These are phyloP conservation scores for Pyrenula aspistea DNA, from an alignment of 495 filamentous ascomycete species.

Conservation along the genomic window DNA sequence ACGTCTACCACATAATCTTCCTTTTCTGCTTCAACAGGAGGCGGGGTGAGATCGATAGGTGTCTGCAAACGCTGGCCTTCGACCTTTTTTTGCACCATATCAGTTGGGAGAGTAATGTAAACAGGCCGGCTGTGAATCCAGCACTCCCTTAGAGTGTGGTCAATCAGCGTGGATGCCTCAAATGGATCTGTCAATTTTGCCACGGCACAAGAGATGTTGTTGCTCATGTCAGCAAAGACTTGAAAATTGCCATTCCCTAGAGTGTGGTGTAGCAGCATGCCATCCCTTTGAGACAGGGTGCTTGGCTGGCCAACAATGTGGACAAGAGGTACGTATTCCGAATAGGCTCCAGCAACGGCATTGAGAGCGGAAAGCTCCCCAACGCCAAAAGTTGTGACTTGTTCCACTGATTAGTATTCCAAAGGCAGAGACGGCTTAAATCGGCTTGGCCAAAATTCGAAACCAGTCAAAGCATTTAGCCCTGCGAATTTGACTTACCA, in stretches of 20 bases:
- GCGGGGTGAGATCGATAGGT: slow-evolving; percentile 52
- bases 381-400: slow-evolving; percentile 58
- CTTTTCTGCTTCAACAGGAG: slow-evolving; percentile 54
- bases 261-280: slow-evolving; percentile 78
- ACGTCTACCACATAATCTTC: slow-evolving; percentile 80
- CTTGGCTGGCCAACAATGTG: slow-evolving; percentile 55
- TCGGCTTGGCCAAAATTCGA: too few species aligned
- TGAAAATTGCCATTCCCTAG: slow-evolving; percentile 85
- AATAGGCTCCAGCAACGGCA: slow-evolving; percentile 53
- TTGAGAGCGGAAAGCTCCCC: slow-evolving; percentile 60
- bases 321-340: slow-evolving; percentile 47
- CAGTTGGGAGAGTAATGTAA: slow-evolving; percentile 77
- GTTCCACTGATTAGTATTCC: too few species aligned
- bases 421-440: too few species aligned
- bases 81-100: slow-evolving; percentile 72
- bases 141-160: slow-evolving; percentile 69
- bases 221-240: slow-evolving; percentile 72
- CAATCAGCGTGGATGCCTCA: slow-evolving; percentile 64
- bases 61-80: slow-evolving; percentile 58
- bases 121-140: slow-evolving; percentile 63
- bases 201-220: slow-evolving; percentile 55
- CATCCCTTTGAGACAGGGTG: slow-evolving; percentile 35
- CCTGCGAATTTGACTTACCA: not conserved
- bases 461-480: too few species aligned
- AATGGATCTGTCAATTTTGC: slow-evolving; percentile 55